A percentile compares a stretch with the other conserved stretches of the same genome.
Evolutionary conservation across 805 yeast species (phyloP).

Genomic region (Saccharomyces eubayanus): DNA sequence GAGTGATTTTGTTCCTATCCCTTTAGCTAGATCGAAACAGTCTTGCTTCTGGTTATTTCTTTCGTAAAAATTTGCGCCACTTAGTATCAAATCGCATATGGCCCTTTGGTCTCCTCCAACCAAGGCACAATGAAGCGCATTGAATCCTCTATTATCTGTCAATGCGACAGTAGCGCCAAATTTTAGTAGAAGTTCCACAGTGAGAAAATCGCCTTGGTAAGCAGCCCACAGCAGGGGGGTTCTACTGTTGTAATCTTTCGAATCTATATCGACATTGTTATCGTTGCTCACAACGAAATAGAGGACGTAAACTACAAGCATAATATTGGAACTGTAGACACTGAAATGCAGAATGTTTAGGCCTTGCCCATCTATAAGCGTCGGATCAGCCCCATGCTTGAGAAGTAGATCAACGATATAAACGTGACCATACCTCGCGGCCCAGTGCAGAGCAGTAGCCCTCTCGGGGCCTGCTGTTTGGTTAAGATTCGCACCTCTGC

Average conservation of each 20-base stretch:
- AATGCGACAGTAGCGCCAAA: constrained; percentile 60
- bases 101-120: constrained; percentile 57
- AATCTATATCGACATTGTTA: constrained; percentile 45
- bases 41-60: constrained; percentile 56
- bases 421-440: constrained; percentile 74
- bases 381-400: constrained; percentile 56
- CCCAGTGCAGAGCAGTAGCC: constrained; percentile 91
- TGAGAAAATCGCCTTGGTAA: constrained; percentile 77
- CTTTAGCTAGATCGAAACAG: constrained; percentile 55
- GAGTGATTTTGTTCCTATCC: constrained; percentile 49
- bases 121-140: constrained; percentile 78
- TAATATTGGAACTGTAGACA: constrained; percentile 80
- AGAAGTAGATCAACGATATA: constrained; percentile 65
- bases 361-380: constrained; percentile 55
- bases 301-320: constrained; percentile 64
- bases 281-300: constrained; percentile 31
- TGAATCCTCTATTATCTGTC: constrained; percentile 57
- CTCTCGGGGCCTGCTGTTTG: constrained; percentile 58
- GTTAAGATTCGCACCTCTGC: constrained; percentile 59
- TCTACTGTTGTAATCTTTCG: constrained; percentile 57
- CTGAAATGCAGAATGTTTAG: constrained; percentile 77
- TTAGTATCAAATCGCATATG: constrained; percentile 47
- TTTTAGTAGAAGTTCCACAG: constrained; percentile 58
- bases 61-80: constrained; percentile 51
- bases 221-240: constrained; percentile 90